Conservation (phyloP, 306 rosid species). For the Inga oerstediana region DNA sequence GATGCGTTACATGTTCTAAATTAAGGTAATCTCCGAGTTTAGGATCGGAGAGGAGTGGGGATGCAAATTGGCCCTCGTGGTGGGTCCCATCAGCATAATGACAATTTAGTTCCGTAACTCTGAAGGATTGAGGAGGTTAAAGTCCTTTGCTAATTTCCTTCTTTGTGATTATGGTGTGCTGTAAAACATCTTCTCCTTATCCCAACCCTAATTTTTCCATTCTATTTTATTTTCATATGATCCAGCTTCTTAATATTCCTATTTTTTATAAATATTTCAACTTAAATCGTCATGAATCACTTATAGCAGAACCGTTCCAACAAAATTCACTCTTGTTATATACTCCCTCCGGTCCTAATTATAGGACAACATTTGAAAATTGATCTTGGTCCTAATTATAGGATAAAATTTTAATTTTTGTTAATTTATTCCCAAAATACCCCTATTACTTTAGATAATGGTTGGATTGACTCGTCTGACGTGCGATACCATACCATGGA, state of each 20-base stretch:
- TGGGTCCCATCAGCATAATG: slow-evolving; percentile 18
- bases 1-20: too few species aligned
- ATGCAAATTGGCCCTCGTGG: slow-evolving; percentile 27
- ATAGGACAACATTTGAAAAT: too few species aligned
- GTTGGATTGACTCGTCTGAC: too few species aligned
- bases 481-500: too few species aligned
- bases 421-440: too few species aligned
- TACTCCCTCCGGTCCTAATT: too few species aligned
- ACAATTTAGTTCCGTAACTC: slow-evolving; percentile 22
- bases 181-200: not conserved
- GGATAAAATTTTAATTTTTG: too few species aligned
- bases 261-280: not conserved
- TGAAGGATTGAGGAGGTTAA: not conserved
- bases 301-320: not conserved
- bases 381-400: too few species aligned
- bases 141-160: not conserved
- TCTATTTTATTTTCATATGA: not conserved
- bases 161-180: not conserved
- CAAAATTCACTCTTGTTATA: not conserved
- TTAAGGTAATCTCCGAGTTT: too few species aligned
- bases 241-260: too few species aligned
- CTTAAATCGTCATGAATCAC: not conserved
- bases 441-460: too few species aligned
- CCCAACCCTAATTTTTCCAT: not conserved
- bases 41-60: not conserved